Conservation (phyloP, 768 basidiomycete species). For the Boletus speciosus region DNA sequence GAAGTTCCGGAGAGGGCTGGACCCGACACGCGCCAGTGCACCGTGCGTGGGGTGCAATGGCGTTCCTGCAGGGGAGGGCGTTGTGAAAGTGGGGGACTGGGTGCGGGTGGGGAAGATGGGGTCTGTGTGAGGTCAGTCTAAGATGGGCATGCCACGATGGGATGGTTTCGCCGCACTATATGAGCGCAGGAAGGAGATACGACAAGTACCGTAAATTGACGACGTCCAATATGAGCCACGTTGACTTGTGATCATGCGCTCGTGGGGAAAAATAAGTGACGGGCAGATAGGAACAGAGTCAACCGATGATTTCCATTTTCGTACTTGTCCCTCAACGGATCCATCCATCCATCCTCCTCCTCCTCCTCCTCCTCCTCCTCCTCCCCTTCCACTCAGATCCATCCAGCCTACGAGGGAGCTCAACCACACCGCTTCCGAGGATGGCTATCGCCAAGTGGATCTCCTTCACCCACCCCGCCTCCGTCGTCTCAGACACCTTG, state of each 20-base stretch:
- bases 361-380: not conserved
- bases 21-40: conserved; percentile 44
- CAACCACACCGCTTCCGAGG: not conserved
- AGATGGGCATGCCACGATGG: not conserved
- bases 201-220: not conserved
- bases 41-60: conserved; percentile 71
- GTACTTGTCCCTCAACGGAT: conserved; percentile 5
- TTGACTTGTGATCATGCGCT: not conserved
- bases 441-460: conserved; percentile 41
- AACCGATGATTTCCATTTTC: not conserved
- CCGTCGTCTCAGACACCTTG: conserved; percentile 23
- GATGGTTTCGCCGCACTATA: not conserved
- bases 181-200: not conserved
- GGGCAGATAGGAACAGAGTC: too few relatives aligned
- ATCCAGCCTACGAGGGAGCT: not conserved
- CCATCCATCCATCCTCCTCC: not conserved
- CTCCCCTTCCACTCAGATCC: not conserved
- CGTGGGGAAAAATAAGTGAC: too few relatives aligned
- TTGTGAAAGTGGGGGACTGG: conserved; percentile 58
- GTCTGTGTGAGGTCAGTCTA: conserved; percentile 14
- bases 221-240: too few relatives aligned
- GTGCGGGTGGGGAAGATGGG: conserved; percentile 48
- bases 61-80: conserved; percentile 47
- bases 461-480: conserved; percentile 31
- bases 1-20: conserved; percentile 65